A percentile compares a stretch with the other conserved stretches of the same genome.
Evolutionary conservation across 169 alveolate species (phyloP).

Genomic region (Ichthyophthirius multifiliis): DNA sequence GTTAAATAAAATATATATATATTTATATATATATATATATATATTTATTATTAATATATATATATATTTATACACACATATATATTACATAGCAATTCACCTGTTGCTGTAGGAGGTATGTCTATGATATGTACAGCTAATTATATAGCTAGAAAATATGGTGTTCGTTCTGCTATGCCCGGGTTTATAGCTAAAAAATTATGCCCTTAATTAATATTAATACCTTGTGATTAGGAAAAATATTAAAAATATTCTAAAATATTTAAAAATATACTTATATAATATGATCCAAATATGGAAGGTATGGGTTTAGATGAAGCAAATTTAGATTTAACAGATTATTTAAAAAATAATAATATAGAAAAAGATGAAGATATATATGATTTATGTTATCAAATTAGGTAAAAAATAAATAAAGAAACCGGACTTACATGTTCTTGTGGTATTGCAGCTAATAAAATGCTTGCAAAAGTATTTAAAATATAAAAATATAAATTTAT

Average conservation of each 20-base stretch:
- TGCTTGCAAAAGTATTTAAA: slow-evolving; percentile 75
- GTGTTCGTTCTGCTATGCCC: slow-evolving; percentile 92
- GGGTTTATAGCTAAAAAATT: slow-evolving; percentile 85
- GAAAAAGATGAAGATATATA: slow-evolving; percentile 56
- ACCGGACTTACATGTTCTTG: slow-evolving; percentile 78
- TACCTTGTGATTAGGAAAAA: slow-evolving; percentile 57
- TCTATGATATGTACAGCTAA: slow-evolving; percentile 87
- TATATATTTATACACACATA: neutral
- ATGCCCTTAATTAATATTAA: slow-evolving; percentile 59
- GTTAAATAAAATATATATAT: neutral
- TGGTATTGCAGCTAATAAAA: slow-evolving; percentile 86
- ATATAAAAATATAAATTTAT: neutral
- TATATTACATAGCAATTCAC: neutral
- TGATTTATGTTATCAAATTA: slow-evolving; percentile 61
- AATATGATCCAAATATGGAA: slow-evolving; percentile 78
- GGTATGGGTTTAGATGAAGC: slow-evolving; percentile 87
- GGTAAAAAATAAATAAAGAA: slow-evolving; percentile 56
- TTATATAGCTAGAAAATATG: slow-evolving; percentile 88
- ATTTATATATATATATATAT: neutral
- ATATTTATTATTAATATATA: neutral
- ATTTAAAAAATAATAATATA: slow-evolving; percentile 39
- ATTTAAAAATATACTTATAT: slow-evolving; percentile 62
- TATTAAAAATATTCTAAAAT: slow-evolving; percentile 61
- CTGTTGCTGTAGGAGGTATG: slow-evolving; percentile 81
- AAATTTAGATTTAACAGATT: slow-evolving; percentile 75